These are phyloP conservation scores for Fusarium papillatum DNA, from an alignment of 2,329 filamentous ascomycete species.

Conservation along the genomic window DNA sequence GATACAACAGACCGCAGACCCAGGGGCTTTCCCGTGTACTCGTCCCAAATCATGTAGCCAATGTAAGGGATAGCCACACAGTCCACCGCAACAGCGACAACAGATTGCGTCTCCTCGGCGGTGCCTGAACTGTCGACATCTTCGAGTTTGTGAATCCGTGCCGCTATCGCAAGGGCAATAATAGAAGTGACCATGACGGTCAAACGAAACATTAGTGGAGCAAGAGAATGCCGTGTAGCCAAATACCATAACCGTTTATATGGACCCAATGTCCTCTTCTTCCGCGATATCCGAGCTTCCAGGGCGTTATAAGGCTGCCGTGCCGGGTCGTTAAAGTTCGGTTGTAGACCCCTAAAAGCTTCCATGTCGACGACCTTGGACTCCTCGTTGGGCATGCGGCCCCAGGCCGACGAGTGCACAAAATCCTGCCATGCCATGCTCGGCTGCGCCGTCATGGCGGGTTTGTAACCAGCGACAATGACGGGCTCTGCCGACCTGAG, in stretches of 20 bases:
- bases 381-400: slow-evolving; percentile 60
- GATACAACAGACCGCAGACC: slow-evolving; percentile 86
- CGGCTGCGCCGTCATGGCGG: slow-evolving; percentile 52
- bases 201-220: slow-evolving; percentile 87
- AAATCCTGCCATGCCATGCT: slow-evolving; percentile 66
- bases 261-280: slow-evolving; percentile 48
- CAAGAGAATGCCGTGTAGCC: slow-evolving; percentile 84
- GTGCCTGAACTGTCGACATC: slow-evolving; percentile 55
- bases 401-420: slow-evolving; percentile 66
- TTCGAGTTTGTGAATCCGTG: slow-evolving; percentile 77
- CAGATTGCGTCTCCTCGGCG: slow-evolving; percentile 79
- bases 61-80: slow-evolving; percentile 91
- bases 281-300: slow-evolving; percentile 46
- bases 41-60: slow-evolving; percentile 94
- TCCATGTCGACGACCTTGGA: slow-evolving; percentile 62
- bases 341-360: slow-evolving; percentile 60
- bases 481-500: slow-evolving; percentile 70
- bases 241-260: slow-evolving; percentile 74
- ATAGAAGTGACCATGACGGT: slow-evolving; percentile 87
- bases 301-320: slow-evolving; percentile 48
- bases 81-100: slow-evolving; percentile 92
- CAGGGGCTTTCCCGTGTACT: slow-evolving; percentile 94
- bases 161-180: slow-evolving; percentile 83
- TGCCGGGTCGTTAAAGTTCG: slow-evolving; percentile 58
- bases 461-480: slow-evolving; percentile 65